Evolutionary conservation across 495 filamentous ascomycete species (phyloP).

Genomic region (Penicillium verhagenii): DNA sequence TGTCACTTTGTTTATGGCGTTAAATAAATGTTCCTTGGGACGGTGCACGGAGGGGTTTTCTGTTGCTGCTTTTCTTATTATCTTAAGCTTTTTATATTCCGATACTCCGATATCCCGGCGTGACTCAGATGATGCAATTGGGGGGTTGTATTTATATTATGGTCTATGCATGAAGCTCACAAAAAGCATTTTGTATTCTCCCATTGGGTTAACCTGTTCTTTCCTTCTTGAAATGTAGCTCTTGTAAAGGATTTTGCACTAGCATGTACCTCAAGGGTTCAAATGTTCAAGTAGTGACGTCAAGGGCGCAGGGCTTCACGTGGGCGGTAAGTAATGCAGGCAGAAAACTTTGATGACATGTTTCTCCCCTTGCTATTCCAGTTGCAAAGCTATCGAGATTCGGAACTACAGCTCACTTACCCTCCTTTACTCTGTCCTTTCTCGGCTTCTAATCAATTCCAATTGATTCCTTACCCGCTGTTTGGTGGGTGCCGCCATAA

Average conservation of each 20-base stretch:
- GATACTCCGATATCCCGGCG: constrained; percentile 1
- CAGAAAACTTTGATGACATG: constrained; percentile 30
- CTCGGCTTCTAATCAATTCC: background rate
- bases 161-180: background rate
- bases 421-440: constrained; percentile 9
- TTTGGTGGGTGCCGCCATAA: constrained; percentile 38
- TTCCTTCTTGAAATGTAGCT: no score
- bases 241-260: no score
- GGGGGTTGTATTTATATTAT: constrained; percentile 3
- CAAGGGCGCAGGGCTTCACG: constrained; percentile 23
- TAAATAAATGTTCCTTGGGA: constrained; percentile 5
- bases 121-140: background rate
- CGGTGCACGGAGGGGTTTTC: background rate
- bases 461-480: constrained; percentile 27
- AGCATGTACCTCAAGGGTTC: no score
- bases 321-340: constrained; percentile 25
- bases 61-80: background rate
- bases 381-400: background rate
- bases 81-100: background rate
- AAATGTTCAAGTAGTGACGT: constrained; percentile 21
- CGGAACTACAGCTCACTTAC: background rate
- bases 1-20: constrained; percentile 12
- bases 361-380: background rate
- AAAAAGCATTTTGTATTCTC: constrained; percentile 1
- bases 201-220: background rate